phyloP scores from a whole-genome alignment of 2,329 filamentous ascomycete species.

The Leptographium flavum region DNA sequence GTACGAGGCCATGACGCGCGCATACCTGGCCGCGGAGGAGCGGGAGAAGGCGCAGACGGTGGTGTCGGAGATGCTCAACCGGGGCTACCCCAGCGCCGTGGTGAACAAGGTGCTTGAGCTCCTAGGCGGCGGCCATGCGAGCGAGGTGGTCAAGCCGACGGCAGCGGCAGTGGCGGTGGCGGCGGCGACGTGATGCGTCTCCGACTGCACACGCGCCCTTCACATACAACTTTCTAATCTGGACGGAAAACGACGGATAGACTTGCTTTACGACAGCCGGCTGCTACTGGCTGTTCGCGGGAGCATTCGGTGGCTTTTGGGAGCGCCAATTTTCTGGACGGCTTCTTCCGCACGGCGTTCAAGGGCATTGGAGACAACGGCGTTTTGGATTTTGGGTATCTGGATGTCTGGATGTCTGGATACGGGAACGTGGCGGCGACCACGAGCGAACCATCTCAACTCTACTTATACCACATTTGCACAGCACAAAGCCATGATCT shows the following conservation, averaged over 20 bases:
- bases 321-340: not conserved
- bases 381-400: not conserved
- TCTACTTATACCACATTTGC: conserved; percentile 23
- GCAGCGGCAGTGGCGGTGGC: no score
- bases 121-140: conserved; percentile 43
- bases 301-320: not conserved
- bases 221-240: not conserved
- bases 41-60: conserved; percentile 61
- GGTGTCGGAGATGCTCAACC: conserved; percentile 77
- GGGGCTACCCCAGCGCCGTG: conserved; percentile 84
- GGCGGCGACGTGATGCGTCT: conserved; percentile 2
- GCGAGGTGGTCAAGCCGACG: conserved; percentile 26
- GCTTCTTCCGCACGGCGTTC: not conserved
- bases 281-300: not conserved
- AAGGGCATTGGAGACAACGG: not conserved
- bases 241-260: no score
- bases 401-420: no score
- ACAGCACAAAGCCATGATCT: conserved; percentile 3
- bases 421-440: conserved; percentile 11
- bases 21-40: conserved; percentile 74
- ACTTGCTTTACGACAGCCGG: not conserved
- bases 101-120: conserved; percentile 89
- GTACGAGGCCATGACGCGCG: conserved; percentile 96
- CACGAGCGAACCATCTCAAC: conserved; percentile 33
- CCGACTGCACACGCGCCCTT: no score